Percentiles rank a stretch among this genome's conserved stretches.
Evolutionary conservation across 2,329 filamentous ascomycete species (phyloP).

Genomic region (Ceratocystis cacaofunesta): DNA sequence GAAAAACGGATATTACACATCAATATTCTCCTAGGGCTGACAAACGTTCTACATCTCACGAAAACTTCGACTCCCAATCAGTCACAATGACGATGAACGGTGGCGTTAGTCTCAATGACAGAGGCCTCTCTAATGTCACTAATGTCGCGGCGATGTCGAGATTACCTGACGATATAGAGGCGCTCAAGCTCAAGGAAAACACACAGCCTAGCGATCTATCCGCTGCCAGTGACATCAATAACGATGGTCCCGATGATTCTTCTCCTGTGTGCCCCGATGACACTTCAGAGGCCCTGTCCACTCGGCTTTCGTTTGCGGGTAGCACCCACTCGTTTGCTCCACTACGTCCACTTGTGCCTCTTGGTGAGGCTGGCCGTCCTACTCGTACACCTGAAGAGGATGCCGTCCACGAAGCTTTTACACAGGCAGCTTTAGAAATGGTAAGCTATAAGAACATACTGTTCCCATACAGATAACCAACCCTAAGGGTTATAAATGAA

Average conservation of each 20-base stretch:
- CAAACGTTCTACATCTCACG: background rate
- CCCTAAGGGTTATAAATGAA: background rate
- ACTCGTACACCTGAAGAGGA: slow-evolving; percentile 23
- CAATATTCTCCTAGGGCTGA: background rate
- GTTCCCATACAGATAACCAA: background rate
- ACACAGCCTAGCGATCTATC: background rate
- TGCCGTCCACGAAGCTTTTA: slow-evolving; percentile 45
- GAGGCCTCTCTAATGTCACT: background rate
- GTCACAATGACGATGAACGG: background rate
- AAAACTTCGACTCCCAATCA: slow-evolving; percentile 2
- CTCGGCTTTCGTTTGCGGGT: slow-evolving; percentile 13
- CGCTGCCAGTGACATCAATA: background rate
- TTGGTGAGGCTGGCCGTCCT: slow-evolving; percentile 17
- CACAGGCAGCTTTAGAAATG: slow-evolving; percentile 77
- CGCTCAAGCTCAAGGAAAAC: background rate
- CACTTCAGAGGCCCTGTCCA: slow-evolving; percentile 3
- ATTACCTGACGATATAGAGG: background rate
- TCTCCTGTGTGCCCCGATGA: slow-evolving; percentile 4
- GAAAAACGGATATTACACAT: slow-evolving; percentile 8
- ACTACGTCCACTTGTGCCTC: slow-evolving; percentile 15
- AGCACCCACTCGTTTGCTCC: slow-evolving; percentile 16
- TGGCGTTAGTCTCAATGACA: background rate
- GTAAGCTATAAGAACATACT: slow-evolving; percentile 31
- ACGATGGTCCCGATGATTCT: background rate
- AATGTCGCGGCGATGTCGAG: background rate